These are phyloP conservation scores for Trichosporon asahii DNA, from an alignment of 1,284 basidiomycete species.

Conservation along the genomic window DNA sequence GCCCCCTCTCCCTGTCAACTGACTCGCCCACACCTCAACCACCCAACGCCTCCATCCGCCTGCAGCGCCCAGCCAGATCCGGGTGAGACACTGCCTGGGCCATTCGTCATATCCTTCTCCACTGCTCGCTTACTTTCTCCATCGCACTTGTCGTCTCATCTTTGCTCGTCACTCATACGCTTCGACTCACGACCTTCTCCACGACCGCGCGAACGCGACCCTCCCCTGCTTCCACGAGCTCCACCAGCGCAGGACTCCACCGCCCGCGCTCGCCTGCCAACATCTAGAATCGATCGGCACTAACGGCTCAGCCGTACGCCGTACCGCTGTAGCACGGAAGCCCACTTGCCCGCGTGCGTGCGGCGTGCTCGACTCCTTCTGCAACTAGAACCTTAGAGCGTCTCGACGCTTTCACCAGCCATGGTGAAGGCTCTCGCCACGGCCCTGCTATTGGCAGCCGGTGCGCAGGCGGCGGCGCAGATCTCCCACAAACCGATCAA, in stretches of 20 bases:
- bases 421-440: background rate
- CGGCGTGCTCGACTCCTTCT: too few relatives aligned
- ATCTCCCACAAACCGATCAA: background rate
- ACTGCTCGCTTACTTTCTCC: background rate
- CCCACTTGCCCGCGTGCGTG: too few relatives aligned
- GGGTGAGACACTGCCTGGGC: background rate
- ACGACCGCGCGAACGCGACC: too few relatives aligned
- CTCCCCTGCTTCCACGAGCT: too few relatives aligned
- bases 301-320: background rate
- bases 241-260: background rate
- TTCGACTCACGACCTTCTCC: background rate
- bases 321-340: too few relatives aligned
- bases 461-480: background rate
- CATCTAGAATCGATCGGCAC: background rate
- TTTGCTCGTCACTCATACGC: background rate
- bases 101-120: background rate
- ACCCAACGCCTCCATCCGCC: background rate
- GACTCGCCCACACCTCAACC: background rate
- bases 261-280: too few relatives aligned
- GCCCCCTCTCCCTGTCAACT: background rate
- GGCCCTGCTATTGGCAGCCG: background rate
- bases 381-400: too few relatives aligned
- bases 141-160: background rate
- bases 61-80: background rate
- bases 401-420: too few relatives aligned